Base-by-base conservation (phyloP, 768 basidiomycete species). In the Tulasnella sp. region DNA sequence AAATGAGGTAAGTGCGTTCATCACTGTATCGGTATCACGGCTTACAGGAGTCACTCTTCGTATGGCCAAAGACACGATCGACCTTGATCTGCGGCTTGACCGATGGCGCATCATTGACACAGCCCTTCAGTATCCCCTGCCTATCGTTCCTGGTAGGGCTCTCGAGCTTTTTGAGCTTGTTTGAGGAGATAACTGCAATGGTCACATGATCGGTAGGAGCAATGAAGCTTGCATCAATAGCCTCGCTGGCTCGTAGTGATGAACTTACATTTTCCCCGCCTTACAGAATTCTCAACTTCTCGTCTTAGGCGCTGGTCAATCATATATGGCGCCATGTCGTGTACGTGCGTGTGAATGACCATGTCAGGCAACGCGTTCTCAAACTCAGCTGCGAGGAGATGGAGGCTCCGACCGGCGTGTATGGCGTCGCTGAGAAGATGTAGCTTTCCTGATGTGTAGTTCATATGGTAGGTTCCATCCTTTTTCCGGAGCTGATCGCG, bases 291-390 rank as follows among this genome's bases (percentile, higher is more conserved):
- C 19, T 17, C 5, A 24, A 56, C 62, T 15, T 53, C 56, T 21
- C 44, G 44, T 11, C 60, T 48, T 34, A 62, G 49, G 43, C 62
- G 57, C 10, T 63, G 51, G 11, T 57, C 62, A 27, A 62, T 48
- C 49, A 63, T 53, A 5, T 49, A 24, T n/a, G 63, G 49, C 0
- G 50, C 62, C 46, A 50, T 63, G 29, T 53, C 48, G 45, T 59
- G 34, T 2, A 44, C 9, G 5, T 48, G 49, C 15, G 49, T 62
- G 29, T 64, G 60, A 12, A 60, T 27, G 9, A 0, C 41, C 57
- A 64, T 49, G 19, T 53, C 17, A 3, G 53, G 53, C 31, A 53
- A 25, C 24, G 25, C 24, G 19, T 51, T 46, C 12, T 31, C 38
- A n/a, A 53, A 38, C 2, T 53, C 53, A n/a, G n/a, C n/a, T 34